Conservation (phyloP, 495 filamentous ascomycete species). For the Articulospora tetracladia region DNA sequence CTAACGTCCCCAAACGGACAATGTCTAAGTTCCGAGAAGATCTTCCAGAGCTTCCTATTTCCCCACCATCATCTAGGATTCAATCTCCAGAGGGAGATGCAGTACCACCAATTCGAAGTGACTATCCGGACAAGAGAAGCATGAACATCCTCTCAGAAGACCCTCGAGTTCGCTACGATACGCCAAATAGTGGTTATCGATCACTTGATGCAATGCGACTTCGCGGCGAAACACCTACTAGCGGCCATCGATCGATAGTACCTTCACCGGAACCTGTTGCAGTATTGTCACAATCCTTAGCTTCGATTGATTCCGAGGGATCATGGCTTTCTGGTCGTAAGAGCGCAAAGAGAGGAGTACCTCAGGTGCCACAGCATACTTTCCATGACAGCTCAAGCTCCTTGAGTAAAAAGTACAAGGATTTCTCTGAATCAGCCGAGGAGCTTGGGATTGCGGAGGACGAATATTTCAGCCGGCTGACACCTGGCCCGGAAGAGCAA, state of each 20-base stretch:
- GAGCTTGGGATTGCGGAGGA: constrained; percentile 62
- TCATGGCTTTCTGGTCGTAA: constrained; percentile 81
- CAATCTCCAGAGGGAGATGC: constrained; percentile 64
- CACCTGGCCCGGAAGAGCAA: constrained; percentile 38
- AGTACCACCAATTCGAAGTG: constrained; percentile 32
- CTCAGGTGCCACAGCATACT: constrained; percentile 26
- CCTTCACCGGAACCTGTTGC: constrained; percentile 35
- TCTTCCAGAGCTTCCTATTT: constrained; percentile 77
- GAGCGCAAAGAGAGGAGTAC: constrained; percentile 34
- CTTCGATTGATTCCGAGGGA: constrained; percentile 73
- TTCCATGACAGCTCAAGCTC: constrained; percentile 39
- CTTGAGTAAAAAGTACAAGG: constrained; percentile 37
- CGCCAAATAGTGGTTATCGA: constrained; percentile 40
- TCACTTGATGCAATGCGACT: constrained; percentile 31
- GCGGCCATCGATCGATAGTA: constrained; percentile 23
- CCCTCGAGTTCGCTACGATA: constrained; percentile 36
- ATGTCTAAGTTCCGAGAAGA: constrained; percentile 94
- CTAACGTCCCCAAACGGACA: constrained; percentile 58
- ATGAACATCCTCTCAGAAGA: constrained; percentile 26
- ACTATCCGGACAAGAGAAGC: constrained; percentile 23
- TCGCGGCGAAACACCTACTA: constrained; percentile 25
- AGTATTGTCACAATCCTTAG: constrained; percentile 50
- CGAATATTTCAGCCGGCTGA: constrained; percentile 57
- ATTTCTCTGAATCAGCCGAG: constrained; percentile 48
- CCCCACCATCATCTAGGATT: constrained; percentile 74